Base-by-base conservation (phyloP, 352 stramenopile species). In the Phytophthora ramorum region DNA sequence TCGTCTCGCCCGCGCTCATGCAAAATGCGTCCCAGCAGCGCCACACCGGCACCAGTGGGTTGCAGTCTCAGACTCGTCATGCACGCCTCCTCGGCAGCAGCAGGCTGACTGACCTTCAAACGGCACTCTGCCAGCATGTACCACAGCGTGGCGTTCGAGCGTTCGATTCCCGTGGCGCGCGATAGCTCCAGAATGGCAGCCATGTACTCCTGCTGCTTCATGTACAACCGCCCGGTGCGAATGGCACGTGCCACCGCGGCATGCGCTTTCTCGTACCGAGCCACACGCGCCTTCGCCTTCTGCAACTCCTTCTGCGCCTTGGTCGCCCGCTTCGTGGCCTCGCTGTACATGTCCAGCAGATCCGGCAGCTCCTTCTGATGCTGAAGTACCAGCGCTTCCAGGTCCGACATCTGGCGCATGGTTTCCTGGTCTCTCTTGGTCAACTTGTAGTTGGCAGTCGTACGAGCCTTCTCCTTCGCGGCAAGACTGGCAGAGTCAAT, bases 151-250 rank as follows among this genome's bases (percentile, higher is more conserved):
- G 75, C 66, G 28, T 86, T 88, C 32, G 76, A 79, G 2, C 72
- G 70, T 59, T 90, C 81, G 30, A 90, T 81, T 12, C 56, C 67
- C 0, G 59, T 58, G 16, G 79, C 81, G 8, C 79, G 77, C 38
- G 78, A 65, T 17, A 90, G 67, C 69, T 90, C 81, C 22, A 90
- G 46, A 22, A 90, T 87, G 22, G 81, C 78, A 19, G 79, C 76
- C 63, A 87, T 81, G 58, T 82, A 88, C 62, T 90, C 81, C 32
- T 80, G 66, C 62, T 85, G 75, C 12, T 65, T 44, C 58, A 90
- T 84, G 50, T 78, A 71, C 53, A 67, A 48, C 17, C 66, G 69
- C 7, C 72, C 71, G 0, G 60, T 63, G 20, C 73, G 71, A 65
- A 87, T 71, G 10, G 80, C 69, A 45, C 80, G 78, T n/a, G 66